These are phyloP conservation scores for Cordyceps fumosorosea DNA, from an alignment of 2,329 filamentous ascomycete genomes.

Conservation along the genomic window DNA sequence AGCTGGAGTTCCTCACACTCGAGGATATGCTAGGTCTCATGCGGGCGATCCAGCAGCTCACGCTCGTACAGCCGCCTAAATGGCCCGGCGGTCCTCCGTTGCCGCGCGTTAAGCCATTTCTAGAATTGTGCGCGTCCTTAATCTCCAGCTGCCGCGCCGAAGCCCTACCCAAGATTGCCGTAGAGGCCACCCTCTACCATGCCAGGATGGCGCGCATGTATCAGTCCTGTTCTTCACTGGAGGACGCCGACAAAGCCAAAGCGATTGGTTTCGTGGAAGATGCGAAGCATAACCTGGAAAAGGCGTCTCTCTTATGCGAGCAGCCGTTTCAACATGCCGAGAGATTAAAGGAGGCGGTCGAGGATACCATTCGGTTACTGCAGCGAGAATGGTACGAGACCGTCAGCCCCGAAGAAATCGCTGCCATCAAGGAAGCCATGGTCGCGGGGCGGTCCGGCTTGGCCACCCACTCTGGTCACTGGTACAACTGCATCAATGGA, in stretches of 20 bases:
- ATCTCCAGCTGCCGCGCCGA: background rate
- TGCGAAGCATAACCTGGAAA: slow-evolving; percentile 5
- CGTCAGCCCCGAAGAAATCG: slow-evolving; percentile 36
- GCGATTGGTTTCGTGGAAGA: slow-evolving; percentile 6
- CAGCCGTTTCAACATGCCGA: slow-evolving; percentile 13
- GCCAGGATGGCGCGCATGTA: slow-evolving; percentile 5
- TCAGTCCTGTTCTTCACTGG: background rate
- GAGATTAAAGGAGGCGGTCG: slow-evolving; percentile 16
- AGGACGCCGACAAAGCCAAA: background rate
- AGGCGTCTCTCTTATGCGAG: slow-evolving; percentile 6
- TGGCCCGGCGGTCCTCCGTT: slow-evolving; percentile 3
- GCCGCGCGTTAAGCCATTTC: background rate
- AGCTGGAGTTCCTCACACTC: slow-evolving; percentile 3
- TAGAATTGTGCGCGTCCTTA: background rate
- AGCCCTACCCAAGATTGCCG: slow-evolving; percentile 3
- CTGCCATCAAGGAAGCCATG: slow-evolving; percentile 41
- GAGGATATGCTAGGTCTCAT: background rate
- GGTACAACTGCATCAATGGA: slow-evolving; percentile 26
- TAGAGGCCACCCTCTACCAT: slow-evolving; percentile 1
- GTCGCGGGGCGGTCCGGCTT: slow-evolving; percentile 33
- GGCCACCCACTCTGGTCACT: slow-evolving; percentile 29
- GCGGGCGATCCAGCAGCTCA: background rate
- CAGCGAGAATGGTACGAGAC: slow-evolving; percentile 30
- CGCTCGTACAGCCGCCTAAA: background rate
- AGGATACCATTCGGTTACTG: slow-evolving; percentile 20